Percentiles rank a stretch among this genome's conserved stretches.
phyloP scores from a whole-genome alignment of 116 monocot species.

The Trichopus zeylanicus region DNA sequence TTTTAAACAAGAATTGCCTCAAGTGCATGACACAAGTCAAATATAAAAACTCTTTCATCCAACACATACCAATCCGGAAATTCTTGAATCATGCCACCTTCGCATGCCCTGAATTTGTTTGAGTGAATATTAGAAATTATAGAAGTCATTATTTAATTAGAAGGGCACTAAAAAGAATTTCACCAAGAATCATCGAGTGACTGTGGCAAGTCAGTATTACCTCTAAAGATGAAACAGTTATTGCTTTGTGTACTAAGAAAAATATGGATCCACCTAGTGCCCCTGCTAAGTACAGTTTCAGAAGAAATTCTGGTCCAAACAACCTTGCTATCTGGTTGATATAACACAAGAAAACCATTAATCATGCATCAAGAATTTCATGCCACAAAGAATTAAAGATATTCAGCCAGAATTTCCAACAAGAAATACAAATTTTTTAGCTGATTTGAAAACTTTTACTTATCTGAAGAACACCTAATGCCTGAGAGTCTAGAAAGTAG shows the following conservation, averaged over 20 bases:
- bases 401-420: no score
- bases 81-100: conserved; percentile 36
- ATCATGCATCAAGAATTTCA: background rate
- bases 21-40: background rate
- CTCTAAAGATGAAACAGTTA: conserved; percentile 31
- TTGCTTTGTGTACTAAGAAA: conserved; percentile 46
- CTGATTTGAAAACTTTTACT: no score
- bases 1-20: no score
- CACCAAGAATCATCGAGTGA: background rate
- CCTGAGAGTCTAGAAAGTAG: no score
- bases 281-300: conserved; percentile 78
- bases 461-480: no score
- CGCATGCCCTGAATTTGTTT: conserved; percentile 44
- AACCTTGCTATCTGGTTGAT: conserved; percentile 51
- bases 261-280: conserved; percentile 76
- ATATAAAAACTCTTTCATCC: background rate
- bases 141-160: background rate
- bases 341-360: background rate
- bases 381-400: background rate
- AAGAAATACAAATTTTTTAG: no score
- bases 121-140: conserved; percentile 5
- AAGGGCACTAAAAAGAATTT: background rate
- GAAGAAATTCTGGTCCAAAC: conserved; percentile 73
- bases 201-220: conserved; percentile 17
- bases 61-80: conserved; percentile 41